Base-by-base conservation (phyloP, 2,329 filamentous ascomycete species). In the Boeremia lycopersici region DNA sequence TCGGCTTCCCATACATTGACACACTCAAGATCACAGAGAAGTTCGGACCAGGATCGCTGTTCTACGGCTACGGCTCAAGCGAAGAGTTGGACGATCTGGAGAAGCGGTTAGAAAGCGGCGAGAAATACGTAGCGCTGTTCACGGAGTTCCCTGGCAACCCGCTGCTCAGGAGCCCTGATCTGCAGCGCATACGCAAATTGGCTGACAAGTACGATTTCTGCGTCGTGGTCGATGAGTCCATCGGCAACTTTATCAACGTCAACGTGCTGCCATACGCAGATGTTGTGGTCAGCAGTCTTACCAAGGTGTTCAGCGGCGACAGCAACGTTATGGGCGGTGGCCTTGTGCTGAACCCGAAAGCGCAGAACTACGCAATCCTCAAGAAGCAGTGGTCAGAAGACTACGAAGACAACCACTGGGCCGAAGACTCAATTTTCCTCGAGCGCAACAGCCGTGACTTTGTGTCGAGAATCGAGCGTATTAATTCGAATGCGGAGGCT, bases 321-420 rank as follows among this genome's bases (percentile, higher is more conserved):
- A 95, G 91, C 74, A 98, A 99, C 74, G 95, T 99, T 63, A 98
- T 98, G 93, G 95, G 93, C 54, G 95, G 95, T 51, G 89, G 88
- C 61, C 79, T 81, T 12, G 81, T 89, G 13, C 75, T 89, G 47
- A 89, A 89, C 59, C 85, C 86, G 0, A 84, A 87, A 52, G 80
- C 87, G n/a, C 85, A 78, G 40, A 89, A 88, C 76, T 96, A 96
- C 73, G 50, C 73, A 2, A 64, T 77, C 0, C 76, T 99, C n/a
- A 93, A 91, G 71, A 71, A 79, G 5, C 80, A 82, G n/a, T 84
- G 90, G 72, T 76, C 77, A 4, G 72, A 75, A 8, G 84, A 89
- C 38, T 95, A 89, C 72, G 90, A 96, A 76, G 91, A 97, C 74
- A 92, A 90, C 49, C 92, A 95, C 73, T 99, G 95, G 91, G 86